A percentile compares a stretch with the other conserved stretches of the same genome.
Conservation (phyloP, 2,329 filamentous ascomycete genomes). For the Zasmidium angulare region DNA sequence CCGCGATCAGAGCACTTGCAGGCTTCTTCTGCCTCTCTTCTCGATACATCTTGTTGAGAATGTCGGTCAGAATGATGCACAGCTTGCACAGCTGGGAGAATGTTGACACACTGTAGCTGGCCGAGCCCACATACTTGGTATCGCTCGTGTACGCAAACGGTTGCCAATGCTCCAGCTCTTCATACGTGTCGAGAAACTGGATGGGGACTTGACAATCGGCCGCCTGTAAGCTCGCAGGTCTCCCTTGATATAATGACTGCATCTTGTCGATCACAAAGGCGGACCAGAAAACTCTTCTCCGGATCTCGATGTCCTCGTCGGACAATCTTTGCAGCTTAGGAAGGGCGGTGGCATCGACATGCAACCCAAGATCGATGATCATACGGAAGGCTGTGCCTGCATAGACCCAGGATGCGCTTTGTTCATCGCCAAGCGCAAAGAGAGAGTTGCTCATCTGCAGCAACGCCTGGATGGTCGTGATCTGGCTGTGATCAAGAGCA, state of each 20-base stretch:
- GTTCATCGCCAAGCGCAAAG: conserved; percentile 52
- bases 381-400: conserved; percentile 58
- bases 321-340: conserved; percentile 37
- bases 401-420: conserved; percentile 58
- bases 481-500: conserved; percentile 48
- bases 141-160: conserved; percentile 37
- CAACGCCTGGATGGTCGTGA: conserved; percentile 57
- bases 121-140: conserved; percentile 5
- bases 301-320: conserved; percentile 49
- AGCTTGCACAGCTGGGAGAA: conserved; percentile 13
- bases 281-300: conserved; percentile 48
- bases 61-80: conserved; percentile 13
- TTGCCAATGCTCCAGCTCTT: conserved; percentile 55
- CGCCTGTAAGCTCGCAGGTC: conserved; percentile 51
- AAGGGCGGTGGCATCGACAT: conserved; percentile 43
- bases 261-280: conserved; percentile 53
- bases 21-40: conserved; percentile 7
- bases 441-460: conserved; percentile 54
- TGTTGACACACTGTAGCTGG: conserved; percentile 15
- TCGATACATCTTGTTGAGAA: conserved; percentile 14
- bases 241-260: conserved; percentile 54
- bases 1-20: conserved; percentile 4
- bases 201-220: conserved; percentile 49
- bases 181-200: conserved; percentile 50
- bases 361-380: conserved; percentile 56